Conservation (phyloP, 306 rosid species). For the Elaeagnus macrophylla region DNA sequence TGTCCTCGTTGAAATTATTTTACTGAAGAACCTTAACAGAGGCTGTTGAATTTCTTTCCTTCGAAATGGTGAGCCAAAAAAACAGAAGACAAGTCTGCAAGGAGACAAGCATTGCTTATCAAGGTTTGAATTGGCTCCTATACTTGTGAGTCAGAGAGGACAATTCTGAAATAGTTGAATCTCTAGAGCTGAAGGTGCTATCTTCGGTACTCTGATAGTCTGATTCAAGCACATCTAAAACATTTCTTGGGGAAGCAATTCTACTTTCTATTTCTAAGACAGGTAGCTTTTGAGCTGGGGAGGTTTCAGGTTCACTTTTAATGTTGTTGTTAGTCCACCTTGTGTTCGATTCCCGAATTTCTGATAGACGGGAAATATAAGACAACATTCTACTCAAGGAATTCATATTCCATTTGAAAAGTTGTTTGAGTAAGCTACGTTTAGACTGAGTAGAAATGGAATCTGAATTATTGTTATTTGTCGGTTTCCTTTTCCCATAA, state of each 20-base stretch:
- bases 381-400: slow-evolving; percentile 1
- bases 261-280: slow-evolving; percentile 24
- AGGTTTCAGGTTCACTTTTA: slow-evolving; percentile 20
- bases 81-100: slow-evolving; percentile 42
- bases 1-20: no score
- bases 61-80: slow-evolving; percentile 64
- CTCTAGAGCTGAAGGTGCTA: slow-evolving; percentile 51
- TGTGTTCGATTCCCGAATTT: slow-evolving; percentile 22
- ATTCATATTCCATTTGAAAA: neutral
- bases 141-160: slow-evolving; percentile 26
- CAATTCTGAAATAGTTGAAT: slow-evolving; percentile 42
- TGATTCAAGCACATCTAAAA: slow-evolving; percentile 36
- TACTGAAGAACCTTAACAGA: slow-evolving; percentile 66
- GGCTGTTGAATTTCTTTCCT: slow-evolving; percentile 40
- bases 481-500: slow-evolving; percentile 29
- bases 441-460: slow-evolving; percentile 30
- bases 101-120: slow-evolving; percentile 41
- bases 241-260: slow-evolving; percentile 46
- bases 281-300: slow-evolving; percentile 23
- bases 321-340: slow-evolving; percentile 19
- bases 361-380: slow-evolving; percentile 19
- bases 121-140: slow-evolving; percentile 22
- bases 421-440: slow-evolving; percentile 35
- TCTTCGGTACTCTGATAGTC: slow-evolving; percentile 73
- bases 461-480: slow-evolving; percentile 20